Evolutionary conservation across 805 yeast genomes (phyloP), one percentile per base, ranked within the genome.

Genomic region (Wickerhamiella musiphila): DNA sequence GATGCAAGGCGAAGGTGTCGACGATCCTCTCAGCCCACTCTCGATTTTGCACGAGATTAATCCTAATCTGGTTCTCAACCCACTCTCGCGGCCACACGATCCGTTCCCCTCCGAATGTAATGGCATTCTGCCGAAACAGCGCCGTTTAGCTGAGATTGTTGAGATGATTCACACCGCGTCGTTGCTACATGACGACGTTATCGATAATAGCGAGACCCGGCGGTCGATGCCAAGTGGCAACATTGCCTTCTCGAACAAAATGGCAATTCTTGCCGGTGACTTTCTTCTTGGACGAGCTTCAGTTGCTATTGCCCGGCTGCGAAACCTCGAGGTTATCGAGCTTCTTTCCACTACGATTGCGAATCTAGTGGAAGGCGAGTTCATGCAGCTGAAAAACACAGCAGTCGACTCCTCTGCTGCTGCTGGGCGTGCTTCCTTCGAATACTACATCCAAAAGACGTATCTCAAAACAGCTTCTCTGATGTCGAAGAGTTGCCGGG

Each of bases 131-230:
- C 96, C 98, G 28, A 83, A 90, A 44, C 98, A 90, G 57, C 66
- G 96, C 42, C 66, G 98, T 36, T 63, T 90, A 34, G 96, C 98
- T 1, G 98, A 90, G 57, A 86, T 90, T 46, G 94, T 86, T 7
- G 98, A 90, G 57, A 79, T 90, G 93, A 90, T 90, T 42, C 98
- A 90, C 54, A 90, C 96, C 1, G 96, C 98, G 3, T 78, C 93
- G 9, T 59, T 90, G 41, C 65, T 90, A 34, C 98, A 90, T 53
- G 98, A 90, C 56, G 98, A 90, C 53, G 98, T 90, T 38, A 86
- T 90, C 46, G 98, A 90, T 57, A 63, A 67, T 48, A 65, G 73
- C 28, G 95, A 79, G 47, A 68, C 86, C 21, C 66, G 98, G 51
- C 65, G 98, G 41, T 93, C 94, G 27, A 67, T 79, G 48, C 92